Evolutionary conservation across 345 rosid species (phyloP), one percentile per base, ranked within the genome.

Genomic region (Salix viminalis): DNA sequence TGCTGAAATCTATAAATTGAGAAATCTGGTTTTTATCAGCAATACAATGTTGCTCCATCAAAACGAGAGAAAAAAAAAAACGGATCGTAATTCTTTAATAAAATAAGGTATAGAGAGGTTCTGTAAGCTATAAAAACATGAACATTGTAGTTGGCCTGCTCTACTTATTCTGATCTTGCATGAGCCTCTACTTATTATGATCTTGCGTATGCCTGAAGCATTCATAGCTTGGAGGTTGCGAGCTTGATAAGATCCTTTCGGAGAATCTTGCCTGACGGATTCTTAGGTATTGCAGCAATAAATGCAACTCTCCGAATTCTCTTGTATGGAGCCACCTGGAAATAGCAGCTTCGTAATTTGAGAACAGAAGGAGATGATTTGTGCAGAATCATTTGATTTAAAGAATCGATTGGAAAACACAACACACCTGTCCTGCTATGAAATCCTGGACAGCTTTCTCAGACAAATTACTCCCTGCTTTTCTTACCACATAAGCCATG

Each of bases 271-370:
- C 97, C 98, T 0, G 97, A 91, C 13, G 90, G 87, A 78, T 87
- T 92, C 81, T 89, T 94, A 7, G 97, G 98, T 30, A 94, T 80
- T 30, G 91, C 85, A 61, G 78, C 80, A 13, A 91, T 58, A 80
- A 88, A 91, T 6, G 91, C 76, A 28, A 93, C 92, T 79, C 83
- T 87, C 60, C 97, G 83, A 8, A 94, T 77, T 71, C 86, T 89
- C 70, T 94, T 94, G 79, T 92, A 94, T 0, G 98, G 94, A 0
- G 97, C 97, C 56, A 92, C 98, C 98, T 94, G 65, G 18, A 44
- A 3, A 36, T 65, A 69, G 32, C 41, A 19, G 69, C 46, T 62
- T 11, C 66, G 77, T 4, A 15, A 39, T 24, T 19, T 73, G 12
- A 76, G 34, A 16, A 48, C 5, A 67, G 19, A 2, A 30, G 6